phyloP scores from a whole-genome alignment of 176 grass and related monocot genomes.

The Canna indica region DNA sequence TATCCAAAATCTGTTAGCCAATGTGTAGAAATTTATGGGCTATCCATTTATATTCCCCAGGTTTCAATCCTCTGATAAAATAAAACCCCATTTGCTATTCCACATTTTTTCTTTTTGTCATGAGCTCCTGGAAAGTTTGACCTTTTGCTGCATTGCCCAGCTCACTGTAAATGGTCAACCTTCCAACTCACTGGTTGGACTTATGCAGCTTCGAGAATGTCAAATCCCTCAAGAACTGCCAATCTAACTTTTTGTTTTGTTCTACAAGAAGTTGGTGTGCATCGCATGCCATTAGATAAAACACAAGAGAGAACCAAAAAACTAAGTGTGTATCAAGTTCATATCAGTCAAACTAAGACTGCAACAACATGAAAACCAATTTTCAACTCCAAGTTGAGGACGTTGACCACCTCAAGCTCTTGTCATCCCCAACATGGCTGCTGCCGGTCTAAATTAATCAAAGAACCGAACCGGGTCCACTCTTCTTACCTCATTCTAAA shows the following conservation, averaged over 20 bases:
- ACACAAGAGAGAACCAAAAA: background rate
- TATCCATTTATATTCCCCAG: too few relatives aligned
- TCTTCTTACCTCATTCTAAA: background rate
- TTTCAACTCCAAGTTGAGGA: background rate
- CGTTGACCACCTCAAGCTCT: background rate
- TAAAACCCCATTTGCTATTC: too few relatives aligned
- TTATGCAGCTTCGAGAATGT: background rate
- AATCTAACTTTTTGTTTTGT: background rate
- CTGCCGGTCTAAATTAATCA: background rate
- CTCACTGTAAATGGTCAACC: background rate
- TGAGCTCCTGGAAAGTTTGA: too few relatives aligned
- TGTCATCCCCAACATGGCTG: background rate
- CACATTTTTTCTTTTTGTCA: too few relatives aligned
- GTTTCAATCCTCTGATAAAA: too few relatives aligned
- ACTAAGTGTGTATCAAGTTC: background rate
- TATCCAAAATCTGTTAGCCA: too few relatives aligned
- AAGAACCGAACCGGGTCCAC: background rate
- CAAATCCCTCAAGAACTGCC: background rate
- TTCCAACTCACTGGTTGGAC: background rate
- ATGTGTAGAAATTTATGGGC: too few relatives aligned
- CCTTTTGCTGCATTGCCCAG: background rate
- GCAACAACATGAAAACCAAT: background rate
- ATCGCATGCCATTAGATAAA: background rate
- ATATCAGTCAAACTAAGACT: constrained; percentile 1
- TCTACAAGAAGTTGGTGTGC: background rate